Evolutionary conservation across 257 asterid species (phyloP), one percentile per base, ranked within the genome.

Genomic region (Coffea eugenioides): DNA sequence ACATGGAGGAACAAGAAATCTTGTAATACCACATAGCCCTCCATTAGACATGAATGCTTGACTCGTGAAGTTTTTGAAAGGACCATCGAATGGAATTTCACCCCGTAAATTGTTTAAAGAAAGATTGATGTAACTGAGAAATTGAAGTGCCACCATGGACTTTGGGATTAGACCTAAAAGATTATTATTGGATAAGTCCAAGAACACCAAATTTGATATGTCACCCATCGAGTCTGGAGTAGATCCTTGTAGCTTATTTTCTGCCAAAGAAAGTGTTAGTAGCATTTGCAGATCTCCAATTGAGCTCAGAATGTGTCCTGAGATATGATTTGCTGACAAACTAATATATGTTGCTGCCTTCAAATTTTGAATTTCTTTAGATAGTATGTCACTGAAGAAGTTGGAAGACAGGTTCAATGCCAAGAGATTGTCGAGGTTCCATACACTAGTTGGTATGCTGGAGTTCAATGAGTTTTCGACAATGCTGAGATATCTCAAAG

Each of bases 21-120:
- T 69, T 0, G 82, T 73, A 69, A 68, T 65, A 8, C 89, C 91
- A 67, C 89, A 84, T 3, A 85, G 39, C 13, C 43, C 84, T 7
- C 23, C 8, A 65, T 86, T 88, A 20, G 34, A 72, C 70, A 79
- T 66, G 80, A 83, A 85, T 1, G 81, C 79, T 74, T 66, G 36
- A 54, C 45, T 13, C 0, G 81, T 81, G 81, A 85, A 76, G 54
- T 82, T 85, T 41, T 54, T 8, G 23, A 83, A 85, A 15, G 87
- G 86, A 7, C 85, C 87, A 1, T 59, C 61, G 0, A 59, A 66
- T 1, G 90, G 87, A 49, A 83, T 83, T n/a, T 77, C 81, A 6
- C 88, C 85, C 3, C 73, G 48, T 18, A 87, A 77, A 0, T 68
- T 69, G 66, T 86, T 88, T 80, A 74, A 82, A 34, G 89, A 82